phyloP scores from a whole-genome alignment of 2,329 filamentous ascomycete genomes.

The Clathrospora elynae region DNA sequence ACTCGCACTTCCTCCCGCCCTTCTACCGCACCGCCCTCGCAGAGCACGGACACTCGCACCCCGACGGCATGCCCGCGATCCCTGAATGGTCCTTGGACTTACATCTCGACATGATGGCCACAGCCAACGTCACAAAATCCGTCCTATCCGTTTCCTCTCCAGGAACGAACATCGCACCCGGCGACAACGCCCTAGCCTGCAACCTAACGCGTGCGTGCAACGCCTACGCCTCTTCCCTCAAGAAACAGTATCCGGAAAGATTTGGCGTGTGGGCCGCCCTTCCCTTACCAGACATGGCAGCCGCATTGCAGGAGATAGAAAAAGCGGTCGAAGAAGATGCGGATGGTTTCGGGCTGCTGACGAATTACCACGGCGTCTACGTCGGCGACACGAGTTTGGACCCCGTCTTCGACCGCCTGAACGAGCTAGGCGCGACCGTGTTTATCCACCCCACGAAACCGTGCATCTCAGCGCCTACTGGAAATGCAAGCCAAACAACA shows the following conservation, averaged over 20 bases:
- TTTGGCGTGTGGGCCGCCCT: slow-evolving; percentile 62
- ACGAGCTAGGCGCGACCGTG: slow-evolving; percentile 53
- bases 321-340: slow-evolving; percentile 51
- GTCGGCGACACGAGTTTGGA: slow-evolving; percentile 56
- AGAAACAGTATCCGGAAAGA: slow-evolving; percentile 43
- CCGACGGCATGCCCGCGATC: slow-evolving; percentile 58
- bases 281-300: slow-evolving; percentile 57
- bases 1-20: slow-evolving; percentile 55
- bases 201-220: slow-evolving; percentile 51
- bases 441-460: slow-evolving; percentile 64
- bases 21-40: slow-evolving; percentile 51
- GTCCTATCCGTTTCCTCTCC: slow-evolving; percentile 62
- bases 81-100: slow-evolving; percentile 53
- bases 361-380: slow-evolving; percentile 60
- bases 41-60: slow-evolving; percentile 50
- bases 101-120: slow-evolving; percentile 59
- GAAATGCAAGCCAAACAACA: slow-evolving; percentile 12
- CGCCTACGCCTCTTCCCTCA: slow-evolving; percentile 49
- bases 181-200: slow-evolving; percentile 45
- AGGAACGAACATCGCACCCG: slow-evolving; percentile 55
- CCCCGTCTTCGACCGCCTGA: slow-evolving; percentile 56
- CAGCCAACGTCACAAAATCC: slow-evolving; percentile 56
- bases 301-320: slow-evolving; percentile 56
- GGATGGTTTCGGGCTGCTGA: slow-evolving; percentile 59
- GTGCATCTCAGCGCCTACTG: slow-evolving; percentile 41